phyloP scores from a whole-genome alignment of 805 yeast species.

The Tetrapisispora taiwanensis region DNA sequence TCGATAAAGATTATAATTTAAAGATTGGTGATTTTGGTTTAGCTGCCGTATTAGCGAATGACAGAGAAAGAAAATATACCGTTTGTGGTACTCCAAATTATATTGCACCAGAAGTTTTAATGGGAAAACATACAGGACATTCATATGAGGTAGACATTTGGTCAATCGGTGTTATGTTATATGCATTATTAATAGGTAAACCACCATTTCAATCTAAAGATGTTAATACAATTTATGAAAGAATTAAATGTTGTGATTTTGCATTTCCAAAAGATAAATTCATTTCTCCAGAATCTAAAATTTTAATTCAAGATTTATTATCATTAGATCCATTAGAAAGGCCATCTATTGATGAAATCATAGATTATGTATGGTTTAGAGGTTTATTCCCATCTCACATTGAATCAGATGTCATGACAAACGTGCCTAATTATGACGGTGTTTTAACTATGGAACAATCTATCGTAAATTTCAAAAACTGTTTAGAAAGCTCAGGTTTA shows the following conservation, averaged over 20 bases:
- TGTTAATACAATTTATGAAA: slow-evolving; percentile 77
- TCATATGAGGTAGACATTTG: slow-evolving; percentile 89
- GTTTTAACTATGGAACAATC: slow-evolving; percentile 51
- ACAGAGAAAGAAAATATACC: slow-evolving; percentile 70
- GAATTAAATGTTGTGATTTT: slow-evolving; percentile 75
- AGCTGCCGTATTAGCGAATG: slow-evolving; percentile 72
- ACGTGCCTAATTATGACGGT: slow-evolving; percentile 52
- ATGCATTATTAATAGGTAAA: slow-evolving; percentile 77
- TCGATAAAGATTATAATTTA: slow-evolving; percentile 84
- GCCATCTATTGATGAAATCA: slow-evolving; percentile 66
- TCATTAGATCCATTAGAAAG: slow-evolving; percentile 66
- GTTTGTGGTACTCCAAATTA: slow-evolving; percentile 97
- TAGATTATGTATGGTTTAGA: slow-evolving; percentile 72
- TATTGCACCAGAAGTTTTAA: slow-evolving; percentile 82
- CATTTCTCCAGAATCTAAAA: slow-evolving; percentile 58
- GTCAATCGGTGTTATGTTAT: slow-evolving; percentile 93
- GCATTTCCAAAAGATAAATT: slow-evolving; percentile 61
- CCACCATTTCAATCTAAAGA: slow-evolving; percentile 95
- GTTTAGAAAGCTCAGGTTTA: slow-evolving; percentile 54
- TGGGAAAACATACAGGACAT: slow-evolving; percentile 73
- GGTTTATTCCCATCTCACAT: slow-evolving; percentile 73
- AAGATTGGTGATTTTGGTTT: slow-evolving; percentile 96
- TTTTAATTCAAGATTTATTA: slow-evolving; percentile 57
- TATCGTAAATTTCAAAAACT: slow-evolving; percentile 49
- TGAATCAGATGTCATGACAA: slow-evolving; percentile 34